Base-by-base conservation (phyloP, 2,329 filamentous ascomycete species). In the Colletotrichum endophyticum region DNA sequence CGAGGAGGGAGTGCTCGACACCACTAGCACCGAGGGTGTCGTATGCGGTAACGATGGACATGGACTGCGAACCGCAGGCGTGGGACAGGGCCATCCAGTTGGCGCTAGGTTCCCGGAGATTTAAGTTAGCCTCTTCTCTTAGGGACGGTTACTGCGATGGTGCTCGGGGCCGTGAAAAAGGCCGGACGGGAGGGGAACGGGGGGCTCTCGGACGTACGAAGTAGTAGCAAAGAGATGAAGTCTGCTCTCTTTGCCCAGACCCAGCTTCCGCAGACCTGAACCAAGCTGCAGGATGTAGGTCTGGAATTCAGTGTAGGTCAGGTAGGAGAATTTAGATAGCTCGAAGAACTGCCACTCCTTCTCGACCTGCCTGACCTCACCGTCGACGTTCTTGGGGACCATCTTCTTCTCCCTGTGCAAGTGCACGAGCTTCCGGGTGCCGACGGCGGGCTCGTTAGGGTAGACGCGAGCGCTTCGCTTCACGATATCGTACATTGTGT, bases 291-390 rank as follows among this genome's bases (percentile, higher is more conserved):
- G 87, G 66, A 93, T 90, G 78, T 92, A 89, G 81, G 92, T 89
- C 86, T 95, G 92, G 83, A 96, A 97, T 86, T 98, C 93, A 81
- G 91, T 89, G 86, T 96, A 98, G 80, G 92, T 95, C 82, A 94
- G 88, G 88, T 93, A 98, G 61, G 90, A 89, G 88, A 94, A 98
- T 66, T 89, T 88, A 77, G 94, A 93, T 79, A 98, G 92, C 89
- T 98, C 96, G 80, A 95, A 98, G 86, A 93, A 98, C 70, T 93
- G 93, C 96, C 96, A 98, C 84, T 96, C 92, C 92, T 98, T 98
- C 78, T 98, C 95, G 39, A 97, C 92, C 86, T 96, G 92, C 79
- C 90, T 88, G 84, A 95, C 91, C 84, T 94, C 91, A 80, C 96
- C 96, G 82, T 98, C 95, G 74, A 98, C 88, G 67, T 95, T 90